These are phyloP conservation scores for Clarireedia paspali DNA, from an alignment of 2,329 filamentous ascomycete genomes.

Conservation along the genomic window DNA sequence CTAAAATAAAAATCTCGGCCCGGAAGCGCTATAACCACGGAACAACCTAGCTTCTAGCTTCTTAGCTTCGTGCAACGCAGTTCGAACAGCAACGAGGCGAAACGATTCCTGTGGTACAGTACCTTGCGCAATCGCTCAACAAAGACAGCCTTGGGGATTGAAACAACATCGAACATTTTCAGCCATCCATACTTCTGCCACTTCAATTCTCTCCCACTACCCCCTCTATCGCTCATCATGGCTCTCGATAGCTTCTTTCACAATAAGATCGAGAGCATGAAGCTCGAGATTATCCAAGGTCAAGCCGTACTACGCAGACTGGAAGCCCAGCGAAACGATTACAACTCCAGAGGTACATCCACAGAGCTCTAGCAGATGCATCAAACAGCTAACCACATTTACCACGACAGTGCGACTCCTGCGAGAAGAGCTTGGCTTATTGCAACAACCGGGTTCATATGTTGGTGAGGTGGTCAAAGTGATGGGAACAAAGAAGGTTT, in stretches of 20 bases:
- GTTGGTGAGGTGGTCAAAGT: slow-evolving; percentile 99
- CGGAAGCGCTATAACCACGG: not conserved
- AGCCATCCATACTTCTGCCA: not conserved
- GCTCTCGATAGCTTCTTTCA: slow-evolving; percentile 99
- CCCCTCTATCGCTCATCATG: slow-evolving; percentile 52
- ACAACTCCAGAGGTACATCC: slow-evolving; percentile 69
- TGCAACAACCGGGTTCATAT: slow-evolving; percentile 96
- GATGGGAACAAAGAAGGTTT: slow-evolving; percentile 98
- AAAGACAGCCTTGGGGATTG: slow-evolving; percentile 6
- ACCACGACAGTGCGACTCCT: slow-evolving; percentile 64
- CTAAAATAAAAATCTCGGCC: not conserved
- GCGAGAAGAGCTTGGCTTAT: slow-evolving; percentile 86
- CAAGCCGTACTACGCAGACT: slow-evolving; percentile 90
- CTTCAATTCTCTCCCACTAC: not conserved
- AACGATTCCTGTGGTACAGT: slow-evolving; percentile 3
- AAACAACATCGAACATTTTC: not conserved
- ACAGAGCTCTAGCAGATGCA: not conserved
- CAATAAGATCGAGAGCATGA: slow-evolving; percentile 99
- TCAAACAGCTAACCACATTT: slow-evolving; percentile 11
- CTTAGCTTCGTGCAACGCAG: not conserved
- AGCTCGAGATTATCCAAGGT: slow-evolving; percentile 99
- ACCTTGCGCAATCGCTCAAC: slow-evolving; percentile 4
- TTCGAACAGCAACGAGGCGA: not conserved
- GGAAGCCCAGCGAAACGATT: slow-evolving; percentile 97
- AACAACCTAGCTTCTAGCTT: not conserved